Evolutionary conservation across 163 green algal species (phyloP).

Genomic region (Volvox carteri): DNA sequence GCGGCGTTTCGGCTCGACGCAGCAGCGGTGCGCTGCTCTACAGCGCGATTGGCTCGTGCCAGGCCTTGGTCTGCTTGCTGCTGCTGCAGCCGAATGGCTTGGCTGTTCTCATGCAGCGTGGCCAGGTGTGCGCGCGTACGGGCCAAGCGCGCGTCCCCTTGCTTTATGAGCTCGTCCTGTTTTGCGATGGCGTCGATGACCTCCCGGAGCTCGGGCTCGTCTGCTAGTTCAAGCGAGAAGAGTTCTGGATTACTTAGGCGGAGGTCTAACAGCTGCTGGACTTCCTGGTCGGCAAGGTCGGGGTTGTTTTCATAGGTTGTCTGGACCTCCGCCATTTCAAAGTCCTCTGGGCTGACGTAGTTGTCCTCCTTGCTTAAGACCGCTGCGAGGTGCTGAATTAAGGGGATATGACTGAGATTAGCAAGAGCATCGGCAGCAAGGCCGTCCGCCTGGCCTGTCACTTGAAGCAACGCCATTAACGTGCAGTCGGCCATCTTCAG

Average conservation of each 20-base stretch:
- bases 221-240: background rate
- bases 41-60: background rate
- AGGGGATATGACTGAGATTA: background rate
- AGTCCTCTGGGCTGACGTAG: constrained; percentile 1
- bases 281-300: background rate
- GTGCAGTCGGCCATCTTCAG: constrained; percentile 7
- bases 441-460: background rate
- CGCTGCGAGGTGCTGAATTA: constrained; percentile 21
- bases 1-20: background rate
- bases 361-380: background rate
- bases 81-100: background rate
- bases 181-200: background rate
- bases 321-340: constrained; percentile 23
- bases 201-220: constrained; percentile 8
- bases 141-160: background rate
- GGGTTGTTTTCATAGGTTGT: background rate
- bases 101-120: background rate
- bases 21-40: background rate
- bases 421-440: background rate
- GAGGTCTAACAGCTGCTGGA: constrained; percentile 15
- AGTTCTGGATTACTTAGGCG: background rate
- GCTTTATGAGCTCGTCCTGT: background rate
- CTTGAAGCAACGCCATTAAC: constrained; percentile 19
- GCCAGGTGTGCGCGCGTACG: background rate
- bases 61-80: constrained; percentile 31